Conservation (phyloP, 2,329 filamentous ascomycete species). For the Aureobasidium subglaciale region DNA sequence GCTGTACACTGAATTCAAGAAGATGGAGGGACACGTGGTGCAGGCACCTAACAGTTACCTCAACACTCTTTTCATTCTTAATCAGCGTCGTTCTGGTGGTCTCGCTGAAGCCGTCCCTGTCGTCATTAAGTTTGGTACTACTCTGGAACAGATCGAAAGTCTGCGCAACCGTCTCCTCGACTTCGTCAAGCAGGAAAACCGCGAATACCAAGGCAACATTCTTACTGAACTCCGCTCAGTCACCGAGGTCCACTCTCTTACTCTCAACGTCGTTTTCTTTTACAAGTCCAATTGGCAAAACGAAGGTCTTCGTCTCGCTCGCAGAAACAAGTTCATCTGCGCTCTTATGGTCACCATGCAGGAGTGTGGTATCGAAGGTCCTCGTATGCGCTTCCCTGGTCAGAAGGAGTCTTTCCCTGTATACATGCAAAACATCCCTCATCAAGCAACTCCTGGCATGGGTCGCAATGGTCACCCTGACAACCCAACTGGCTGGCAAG, state of each 20-base stretch:
- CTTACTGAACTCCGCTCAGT: conserved; percentile 77
- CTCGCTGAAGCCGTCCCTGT: conserved; percentile 81
- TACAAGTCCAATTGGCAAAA: conserved; percentile 98
- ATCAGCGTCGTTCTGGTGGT: conserved; percentile 82
- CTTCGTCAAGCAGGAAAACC: conserved; percentile 77
- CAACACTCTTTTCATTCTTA: conserved; percentile 89
- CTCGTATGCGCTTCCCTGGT: conserved; percentile 64
- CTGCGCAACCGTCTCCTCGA: conserved; percentile 74
- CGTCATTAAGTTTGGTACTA: conserved; percentile 81
- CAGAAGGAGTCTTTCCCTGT: conserved; percentile 60
- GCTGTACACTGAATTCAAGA: conserved; percentile 95
- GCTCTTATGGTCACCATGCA: conserved; percentile 83
- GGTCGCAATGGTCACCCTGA: conserved; percentile 40
- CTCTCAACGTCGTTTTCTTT: conserved; percentile 90
- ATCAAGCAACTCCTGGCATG: conserved; percentile 35
- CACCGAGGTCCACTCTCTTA: conserved; percentile 75
- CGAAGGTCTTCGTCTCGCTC: conserved; percentile 77
- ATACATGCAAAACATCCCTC: conserved; percentile 50
- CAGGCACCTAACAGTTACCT: conserved; percentile 92
- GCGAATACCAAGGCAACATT: conserved; percentile 80
- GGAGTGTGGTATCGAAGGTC: conserved; percentile 77
- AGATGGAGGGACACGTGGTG: conserved; percentile 94
- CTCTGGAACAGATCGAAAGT: conserved; percentile 71
- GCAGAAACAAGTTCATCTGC: conserved; percentile 90
- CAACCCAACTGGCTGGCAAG: conserved; percentile 34